phyloP scores from a whole-genome alignment of 1,139 yeast genomes.

The Suhomyces guaymorum region DNA sequence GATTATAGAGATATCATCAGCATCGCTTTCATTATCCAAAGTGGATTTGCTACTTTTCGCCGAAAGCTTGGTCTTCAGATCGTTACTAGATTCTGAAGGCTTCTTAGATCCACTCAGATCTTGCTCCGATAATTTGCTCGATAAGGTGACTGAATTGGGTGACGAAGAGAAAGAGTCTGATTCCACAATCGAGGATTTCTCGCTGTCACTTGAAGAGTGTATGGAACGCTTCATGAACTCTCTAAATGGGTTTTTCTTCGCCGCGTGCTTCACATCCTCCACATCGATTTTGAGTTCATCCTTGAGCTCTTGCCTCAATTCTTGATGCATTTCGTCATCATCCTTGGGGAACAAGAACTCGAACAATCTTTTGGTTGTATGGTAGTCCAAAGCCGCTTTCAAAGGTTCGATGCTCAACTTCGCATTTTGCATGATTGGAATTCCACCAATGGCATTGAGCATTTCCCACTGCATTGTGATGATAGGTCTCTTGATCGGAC shows the following conservation, averaged over 20 bases:
- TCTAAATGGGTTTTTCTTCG: constrained; percentile 10
- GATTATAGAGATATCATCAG: constrained; percentile 55
- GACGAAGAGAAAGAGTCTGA: constrained; percentile 7
- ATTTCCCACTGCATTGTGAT: constrained; percentile 68
- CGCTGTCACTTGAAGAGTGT: constrained; percentile 6
- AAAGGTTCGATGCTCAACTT: constrained; percentile 65
- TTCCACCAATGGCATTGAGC: constrained; percentile 85
- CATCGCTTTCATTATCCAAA: constrained; percentile 21
- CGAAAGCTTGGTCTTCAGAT: constrained; percentile 2
- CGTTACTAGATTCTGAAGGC: constrained; percentile 2
- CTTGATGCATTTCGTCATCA: constrained; percentile 2
- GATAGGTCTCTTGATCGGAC: constrained; percentile 32
- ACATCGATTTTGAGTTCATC: constrained; percentile 12
- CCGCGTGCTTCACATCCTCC: constrained; percentile 4
- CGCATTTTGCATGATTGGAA: constrained; percentile 53
- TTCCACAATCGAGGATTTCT: constrained; percentile 6
- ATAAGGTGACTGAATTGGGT: constrained; percentile 3
- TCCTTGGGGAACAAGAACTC: constrained; percentile 63
- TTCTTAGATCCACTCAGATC: constrained; percentile 4
- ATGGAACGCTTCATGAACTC: constrained; percentile 2
- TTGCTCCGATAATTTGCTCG: constrained; percentile 3
- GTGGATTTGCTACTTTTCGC: constrained; percentile 1
- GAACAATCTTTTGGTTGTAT: constrained; percentile 61
- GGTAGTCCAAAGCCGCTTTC: constrained; percentile 70
- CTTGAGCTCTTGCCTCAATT: too few relatives aligned